phyloP scores from a whole-genome alignment of 306 rosid species.

The Parietaria judaica region DNA sequence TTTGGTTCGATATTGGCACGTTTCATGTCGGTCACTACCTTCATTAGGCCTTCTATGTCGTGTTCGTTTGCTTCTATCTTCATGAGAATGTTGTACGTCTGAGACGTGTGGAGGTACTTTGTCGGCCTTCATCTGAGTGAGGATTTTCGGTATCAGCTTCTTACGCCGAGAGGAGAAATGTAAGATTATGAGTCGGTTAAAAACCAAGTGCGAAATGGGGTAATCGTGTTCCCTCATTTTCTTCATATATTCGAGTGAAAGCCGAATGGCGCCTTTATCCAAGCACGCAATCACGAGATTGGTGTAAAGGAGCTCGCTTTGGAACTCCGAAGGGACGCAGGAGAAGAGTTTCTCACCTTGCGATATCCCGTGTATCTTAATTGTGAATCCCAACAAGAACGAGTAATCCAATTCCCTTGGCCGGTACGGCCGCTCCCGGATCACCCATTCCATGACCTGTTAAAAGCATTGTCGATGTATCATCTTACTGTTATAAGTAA shows the following conservation, averaged over 20 bases:
- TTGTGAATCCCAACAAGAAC: constrained; percentile 68
- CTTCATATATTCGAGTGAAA: constrained; percentile 81
- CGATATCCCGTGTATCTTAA: constrained; percentile 66
- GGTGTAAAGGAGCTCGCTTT: constrained; percentile 79
- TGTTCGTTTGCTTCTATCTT: constrained; percentile 83
- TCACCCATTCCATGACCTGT: constrained; percentile 96
- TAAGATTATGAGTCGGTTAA: constrained; percentile 73
- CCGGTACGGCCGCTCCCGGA: constrained; percentile 76
- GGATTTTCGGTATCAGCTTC: constrained; percentile 56
- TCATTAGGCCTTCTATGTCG: constrained; percentile 57
- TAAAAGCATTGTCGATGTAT: constrained; percentile 5
- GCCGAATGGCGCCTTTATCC: constrained; percentile 70
- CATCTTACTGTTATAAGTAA: too few relatives aligned
- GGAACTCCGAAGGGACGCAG: constrained; percentile 55
- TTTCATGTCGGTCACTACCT: constrained; percentile 56
- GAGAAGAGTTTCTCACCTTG: constrained; percentile 78
- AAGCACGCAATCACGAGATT: constrained; percentile 77
- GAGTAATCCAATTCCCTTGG: constrained; percentile 79
- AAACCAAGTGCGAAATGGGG: constrained; percentile 77
- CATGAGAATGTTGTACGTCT: constrained; percentile 86
- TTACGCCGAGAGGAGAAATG: constrained; percentile 47
- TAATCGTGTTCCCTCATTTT: constrained; percentile 73
- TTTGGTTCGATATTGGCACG: constrained; percentile 56
- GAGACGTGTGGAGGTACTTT: constrained; percentile 73
- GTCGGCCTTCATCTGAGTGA: constrained; percentile 80